Conservation (phyloP, 140 eudicot species). For the Anethum foeniculum region DNA sequence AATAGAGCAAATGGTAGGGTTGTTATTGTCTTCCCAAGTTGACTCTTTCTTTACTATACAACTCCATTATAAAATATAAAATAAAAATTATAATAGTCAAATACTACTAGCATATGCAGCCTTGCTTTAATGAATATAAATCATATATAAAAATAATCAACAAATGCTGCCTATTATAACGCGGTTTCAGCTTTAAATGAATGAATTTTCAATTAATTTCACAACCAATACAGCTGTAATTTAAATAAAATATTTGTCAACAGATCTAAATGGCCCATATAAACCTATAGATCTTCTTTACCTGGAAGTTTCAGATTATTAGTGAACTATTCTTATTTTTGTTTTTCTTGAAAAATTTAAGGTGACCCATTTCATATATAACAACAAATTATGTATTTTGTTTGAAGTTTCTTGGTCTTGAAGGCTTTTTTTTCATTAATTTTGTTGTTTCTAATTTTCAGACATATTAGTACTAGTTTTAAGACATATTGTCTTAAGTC, state of each 20-base stretch:
- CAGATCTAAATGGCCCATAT: conserved; percentile 28
- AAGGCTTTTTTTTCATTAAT: conserved; percentile 7
- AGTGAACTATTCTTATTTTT: conserved; percentile 2
- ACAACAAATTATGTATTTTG: background rate
- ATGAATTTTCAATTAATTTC: conserved; percentile 30
- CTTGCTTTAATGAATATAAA: background rate
- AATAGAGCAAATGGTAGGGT: conserved; percentile 8
- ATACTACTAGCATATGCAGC: background rate
- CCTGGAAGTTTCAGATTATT: conserved; percentile 14
- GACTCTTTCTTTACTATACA: background rate
- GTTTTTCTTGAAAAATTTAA: conserved; percentile 9
- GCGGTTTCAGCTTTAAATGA: conserved; percentile 25
- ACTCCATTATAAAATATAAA: background rate
- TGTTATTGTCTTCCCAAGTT: conserved; percentile 2
- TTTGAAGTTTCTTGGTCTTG: conserved; percentile 19
- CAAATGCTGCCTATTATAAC: background rate
- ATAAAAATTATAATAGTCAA: background rate
- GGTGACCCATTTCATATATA: conserved; percentile 17
- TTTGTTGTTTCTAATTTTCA: conserved; percentile 18
- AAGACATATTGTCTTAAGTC: background rate
- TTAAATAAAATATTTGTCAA: conserved; percentile 23
- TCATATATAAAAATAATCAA: background rate
- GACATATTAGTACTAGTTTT: background rate
- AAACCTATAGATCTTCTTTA: conserved; percentile 12
- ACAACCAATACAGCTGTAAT: conserved; percentile 28